Evolutionary conservation across 371 early-diverging fungal species (phyloP).

Genomic region (Mucor lusitanicus): DNA sequence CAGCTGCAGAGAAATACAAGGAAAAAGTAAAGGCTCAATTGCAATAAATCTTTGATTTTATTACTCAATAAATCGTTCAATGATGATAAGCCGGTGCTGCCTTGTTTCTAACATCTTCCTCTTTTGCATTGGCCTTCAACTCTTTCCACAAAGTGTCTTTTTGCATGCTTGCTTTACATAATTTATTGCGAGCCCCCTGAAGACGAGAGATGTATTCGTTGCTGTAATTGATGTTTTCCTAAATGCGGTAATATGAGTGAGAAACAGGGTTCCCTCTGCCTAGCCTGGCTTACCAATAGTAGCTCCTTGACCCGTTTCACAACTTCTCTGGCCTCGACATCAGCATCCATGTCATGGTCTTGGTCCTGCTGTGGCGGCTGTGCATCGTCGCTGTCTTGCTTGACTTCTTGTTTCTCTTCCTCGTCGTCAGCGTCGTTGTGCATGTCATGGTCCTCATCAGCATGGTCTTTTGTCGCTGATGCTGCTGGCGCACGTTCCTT

Average conservation of each 20-base stretch:
- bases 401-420: slow-evolving; percentile 11
- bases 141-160: slow-evolving; percentile 48
- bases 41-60: background rate
- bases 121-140: slow-evolving; percentile 38
- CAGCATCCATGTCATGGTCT: slow-evolving; percentile 16
- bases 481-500: background rate
- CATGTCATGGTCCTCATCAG: background rate
- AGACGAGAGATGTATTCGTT: slow-evolving; percentile 50
- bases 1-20: slow-evolving; percentile 29
- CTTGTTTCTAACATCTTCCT: slow-evolving; percentile 35
- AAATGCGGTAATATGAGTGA: background rate
- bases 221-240: slow-evolving; percentile 58
- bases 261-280: background rate
- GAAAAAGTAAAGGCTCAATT: slow-evolving; percentile 18
- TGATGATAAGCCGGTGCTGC: background rate
- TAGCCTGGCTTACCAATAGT: slow-evolving; percentile 28
- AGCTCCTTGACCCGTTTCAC: slow-evolving; percentile 44
- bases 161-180: slow-evolving; percentile 51
- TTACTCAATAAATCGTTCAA: background rate
- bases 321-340: slow-evolving; percentile 38
- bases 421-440: background rate
- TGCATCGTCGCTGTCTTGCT: background rate
- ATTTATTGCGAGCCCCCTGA: slow-evolving; percentile 47
- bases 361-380: slow-evolving; percentile 10
- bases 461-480: background rate